These are phyloP conservation scores for Plasmopara muralis DNA, from an alignment of 352 stramenopile species.

Conservation along the genomic window DNA sequence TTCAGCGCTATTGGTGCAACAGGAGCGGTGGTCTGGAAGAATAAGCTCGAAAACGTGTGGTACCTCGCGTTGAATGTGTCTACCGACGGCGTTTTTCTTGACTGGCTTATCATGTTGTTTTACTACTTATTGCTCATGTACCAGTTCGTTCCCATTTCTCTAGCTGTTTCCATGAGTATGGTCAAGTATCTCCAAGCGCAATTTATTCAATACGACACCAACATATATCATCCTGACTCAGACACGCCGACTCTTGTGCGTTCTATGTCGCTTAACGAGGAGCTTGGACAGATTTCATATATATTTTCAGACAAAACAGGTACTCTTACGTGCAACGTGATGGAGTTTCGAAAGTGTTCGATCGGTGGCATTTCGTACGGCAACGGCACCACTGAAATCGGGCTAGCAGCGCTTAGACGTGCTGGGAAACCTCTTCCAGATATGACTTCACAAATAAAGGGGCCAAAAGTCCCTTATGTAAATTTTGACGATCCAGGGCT, in stretches of 20 bases:
- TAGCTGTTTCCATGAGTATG: constrained; percentile 96
- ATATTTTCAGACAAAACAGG: constrained; percentile 99
- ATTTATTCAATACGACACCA: constrained; percentile 90
- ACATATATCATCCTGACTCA: constrained; percentile 90
- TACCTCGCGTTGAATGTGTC: constrained; percentile 45
- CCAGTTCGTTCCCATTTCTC: constrained; percentile 96
- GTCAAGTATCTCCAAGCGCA: constrained; percentile 92
- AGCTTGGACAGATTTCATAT: constrained; percentile 96
- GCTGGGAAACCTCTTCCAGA: constrained; percentile 51
- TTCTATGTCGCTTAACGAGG: constrained; percentile 91
- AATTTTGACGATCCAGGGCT: constrained; percentile 74
- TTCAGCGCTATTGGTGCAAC: constrained; percentile 60
- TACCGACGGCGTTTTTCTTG: constrained; percentile 24
- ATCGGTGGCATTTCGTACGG: constrained; percentile 88
- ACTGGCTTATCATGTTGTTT: constrained; percentile 85
- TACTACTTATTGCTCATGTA: constrained; percentile 95
- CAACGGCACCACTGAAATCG: constrained; percentile 78
- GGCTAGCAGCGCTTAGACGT: constrained; percentile 54
- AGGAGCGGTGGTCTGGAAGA: constrained; percentile 54
- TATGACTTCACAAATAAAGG: constrained; percentile 11
- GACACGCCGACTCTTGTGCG: constrained; percentile 88
- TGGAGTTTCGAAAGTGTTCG: constrained; percentile 94
- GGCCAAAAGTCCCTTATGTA: constrained; percentile 46
- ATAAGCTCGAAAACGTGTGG: constrained; percentile 36
- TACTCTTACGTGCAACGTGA: constrained; percentile 99